phyloP scores from a whole-genome alignment of 2,329 filamentous ascomycete species.

The Epichloe gansuensis region DNA sequence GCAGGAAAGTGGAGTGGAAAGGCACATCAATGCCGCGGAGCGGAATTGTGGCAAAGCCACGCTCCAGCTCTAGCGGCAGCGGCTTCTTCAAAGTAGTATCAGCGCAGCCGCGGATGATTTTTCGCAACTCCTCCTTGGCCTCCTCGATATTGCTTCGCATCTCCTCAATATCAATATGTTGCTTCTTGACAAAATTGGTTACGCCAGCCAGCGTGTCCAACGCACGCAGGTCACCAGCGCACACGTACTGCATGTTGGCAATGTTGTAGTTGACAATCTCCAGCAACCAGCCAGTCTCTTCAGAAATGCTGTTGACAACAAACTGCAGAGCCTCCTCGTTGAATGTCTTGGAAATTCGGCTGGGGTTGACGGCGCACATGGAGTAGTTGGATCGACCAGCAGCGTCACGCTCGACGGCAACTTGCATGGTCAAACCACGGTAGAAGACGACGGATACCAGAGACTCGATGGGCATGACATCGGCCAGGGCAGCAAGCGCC shows the following conservation, averaged over 20 bases:
- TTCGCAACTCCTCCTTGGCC: conserved; percentile 76
- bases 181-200: conserved; percentile 88
- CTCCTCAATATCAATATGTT: conserved; percentile 94
- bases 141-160: conserved; percentile 85
- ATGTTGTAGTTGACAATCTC: conserved; percentile 98
- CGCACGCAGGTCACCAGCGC: conserved; percentile 56
- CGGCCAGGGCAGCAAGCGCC: conserved; percentile 84
- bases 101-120: conserved; percentile 84
- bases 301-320: conserved; percentile 88
- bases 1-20: conserved; percentile 97
- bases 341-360: conserved; percentile 96
- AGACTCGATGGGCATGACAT: conserved; percentile 99
- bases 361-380: conserved; percentile 98
- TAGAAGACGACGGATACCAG: conserved; percentile 99
- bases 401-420: conserved; percentile 92
- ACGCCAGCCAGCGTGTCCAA: conserved; percentile 67
- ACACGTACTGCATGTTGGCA: conserved; percentile 65
- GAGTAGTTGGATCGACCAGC: conserved; percentile 92
- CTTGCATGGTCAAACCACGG: conserved; percentile 97
- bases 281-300: conserved; percentile 87
- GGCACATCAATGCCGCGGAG: conserved; percentile 96
- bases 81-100: conserved; percentile 84
- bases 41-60: conserved; percentile 93
- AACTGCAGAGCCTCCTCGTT: conserved; percentile 96
- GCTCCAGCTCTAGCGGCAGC: conserved; percentile 75